Percentiles rank a stretch among this genome's conserved stretches.
Evolutionary conservation across 306 rosid genomes (phyloP).

Genomic region (Delonix regia): DNA sequence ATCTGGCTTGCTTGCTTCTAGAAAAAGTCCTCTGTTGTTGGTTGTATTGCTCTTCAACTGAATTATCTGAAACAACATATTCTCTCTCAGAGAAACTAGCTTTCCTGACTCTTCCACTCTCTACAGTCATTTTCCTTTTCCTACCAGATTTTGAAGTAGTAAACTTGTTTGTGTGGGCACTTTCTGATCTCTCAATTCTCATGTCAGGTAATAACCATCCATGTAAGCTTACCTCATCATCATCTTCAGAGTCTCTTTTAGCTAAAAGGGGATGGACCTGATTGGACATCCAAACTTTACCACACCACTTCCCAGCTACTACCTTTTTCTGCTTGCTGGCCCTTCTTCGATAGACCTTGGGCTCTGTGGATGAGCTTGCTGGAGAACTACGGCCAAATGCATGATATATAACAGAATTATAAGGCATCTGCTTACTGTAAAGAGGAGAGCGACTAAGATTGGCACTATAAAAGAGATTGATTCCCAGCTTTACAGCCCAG

Average conservation of each 20-base stretch:
- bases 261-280: conserved; percentile 90
- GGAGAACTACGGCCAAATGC: conserved; percentile 87
- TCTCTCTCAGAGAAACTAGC: conserved; percentile 46
- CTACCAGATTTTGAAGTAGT: conserved; percentile 54
- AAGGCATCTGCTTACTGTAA: conserved; percentile 98
- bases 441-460: conserved; percentile 89
- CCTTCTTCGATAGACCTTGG: conserved; percentile 75
- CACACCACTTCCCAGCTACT: conserved; percentile 99
- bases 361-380: conserved; percentile 55
- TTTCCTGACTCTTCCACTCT: conserved; percentile 56
- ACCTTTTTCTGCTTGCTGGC: conserved; percentile 70
- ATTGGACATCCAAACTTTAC: conserved; percentile 97
- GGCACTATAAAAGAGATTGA: conserved; percentile 98
- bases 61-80: conserved; percentile 40
- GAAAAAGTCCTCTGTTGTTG: conserved; percentile 38
- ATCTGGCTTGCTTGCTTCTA: conserved; percentile 56
- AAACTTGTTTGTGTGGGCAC: conserved; percentile 44
- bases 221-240: conserved; percentile 50
- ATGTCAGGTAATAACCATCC: conserved; percentile 56
- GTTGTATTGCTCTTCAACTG: conserved; percentile 43
- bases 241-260: conserved; percentile 67
- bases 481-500: conserved; percentile 97
- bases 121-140: conserved; percentile 72
- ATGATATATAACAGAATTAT: conserved; percentile 85
- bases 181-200: conserved; percentile 60